Conservation (phyloP, 371 early-diverging fungal species). For the Mortierella sp. region DNA sequence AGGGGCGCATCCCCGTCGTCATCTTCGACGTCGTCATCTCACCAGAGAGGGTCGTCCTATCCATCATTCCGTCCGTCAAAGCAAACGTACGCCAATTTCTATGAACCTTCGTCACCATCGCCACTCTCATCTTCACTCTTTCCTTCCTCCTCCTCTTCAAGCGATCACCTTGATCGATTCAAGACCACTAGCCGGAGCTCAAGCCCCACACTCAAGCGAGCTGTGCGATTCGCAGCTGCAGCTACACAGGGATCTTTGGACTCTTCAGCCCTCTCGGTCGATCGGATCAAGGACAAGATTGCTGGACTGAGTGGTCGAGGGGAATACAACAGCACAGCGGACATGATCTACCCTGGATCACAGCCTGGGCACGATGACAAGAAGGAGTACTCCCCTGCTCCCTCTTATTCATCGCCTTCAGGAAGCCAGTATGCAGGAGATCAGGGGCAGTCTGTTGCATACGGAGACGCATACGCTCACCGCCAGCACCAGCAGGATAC, state of each 20-base stretch:
- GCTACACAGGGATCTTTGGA: conserved; percentile 25
- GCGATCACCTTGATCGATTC: conserved; percentile 21
- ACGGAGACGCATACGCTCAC: not conserved
- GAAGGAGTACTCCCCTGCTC: conserved; percentile 26
- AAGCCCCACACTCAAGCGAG: conserved; percentile 52
- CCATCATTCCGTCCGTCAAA: conserved; percentile 7
- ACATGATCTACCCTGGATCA: conserved; percentile 32
- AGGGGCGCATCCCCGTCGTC: not conserved
- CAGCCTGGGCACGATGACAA: conserved; percentile 36
- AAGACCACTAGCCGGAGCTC: conserved; percentile 42
- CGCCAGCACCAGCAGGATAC: conserved; percentile 6
- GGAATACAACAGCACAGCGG: conserved; percentile 26
- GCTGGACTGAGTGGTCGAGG: conserved; percentile 7
- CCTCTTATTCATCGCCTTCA: conserved; percentile 8
- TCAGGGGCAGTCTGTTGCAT: too few relatives aligned
- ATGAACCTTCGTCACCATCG: conserved; percentile 49
- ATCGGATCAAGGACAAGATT: conserved; percentile 20
- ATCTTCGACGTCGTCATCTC: not conserved
- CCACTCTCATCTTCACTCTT: conserved; percentile 49
- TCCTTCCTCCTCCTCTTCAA: conserved; percentile 14
- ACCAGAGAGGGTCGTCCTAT: conserved; percentile 11
- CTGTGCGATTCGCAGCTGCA: conserved; percentile 42
- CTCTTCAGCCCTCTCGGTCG: conserved; percentile 13
- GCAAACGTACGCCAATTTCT: conserved; percentile 28
- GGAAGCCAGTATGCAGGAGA: too few relatives aligned